Conservation (phyloP, 2,329 filamentous ascomycete species). For the Aspergillus bombycis region DNA sequence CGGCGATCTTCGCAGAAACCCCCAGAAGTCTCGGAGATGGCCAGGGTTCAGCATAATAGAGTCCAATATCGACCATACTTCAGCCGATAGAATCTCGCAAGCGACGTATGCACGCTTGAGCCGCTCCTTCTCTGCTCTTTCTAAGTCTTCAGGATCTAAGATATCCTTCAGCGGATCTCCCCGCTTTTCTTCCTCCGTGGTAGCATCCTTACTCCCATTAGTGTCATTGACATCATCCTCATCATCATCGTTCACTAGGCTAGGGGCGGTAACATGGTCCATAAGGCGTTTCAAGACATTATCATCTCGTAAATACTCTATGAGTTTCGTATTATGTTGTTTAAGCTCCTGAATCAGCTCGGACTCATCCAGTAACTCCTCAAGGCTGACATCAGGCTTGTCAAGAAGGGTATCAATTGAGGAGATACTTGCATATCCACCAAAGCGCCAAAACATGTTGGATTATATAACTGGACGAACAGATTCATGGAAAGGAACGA, state of each 20-base stretch:
- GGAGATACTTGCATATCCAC: conserved; percentile 96
- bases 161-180: conserved; percentile 38
- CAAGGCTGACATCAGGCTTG: conserved; percentile 89
- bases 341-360: conserved; percentile 97
- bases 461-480: conserved; percentile 39
- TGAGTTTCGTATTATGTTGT: conserved; percentile 95
- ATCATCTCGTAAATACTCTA: conserved; percentile 91
- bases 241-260: conserved; percentile 54
- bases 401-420: conserved; percentile 96
- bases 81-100: conserved; percentile 89
- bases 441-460: conserved; percentile 99
- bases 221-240: conserved; percentile 48
- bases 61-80: conserved; percentile 96
- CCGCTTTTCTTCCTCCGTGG: conserved; percentile 43
- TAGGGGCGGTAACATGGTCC: conserved; percentile 85
- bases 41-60: conserved; percentile 83
- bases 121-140: conserved; percentile 85
- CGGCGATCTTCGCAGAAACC: conserved; percentile 79
- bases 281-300: conserved; percentile 81
- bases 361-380: conserved; percentile 93
- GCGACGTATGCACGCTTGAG: conserved; percentile 93
- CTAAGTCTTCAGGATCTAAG: conserved; percentile 51
- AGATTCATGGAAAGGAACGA: conserved; percentile 40
- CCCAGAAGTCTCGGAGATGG: conserved; percentile 84
- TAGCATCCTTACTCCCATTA: conserved; percentile 31